Percentiles rank a stretch among this genome's conserved stretches.
Evolutionary conservation across 306 rosid genomes (phyloP).

Genomic region (Gastrolobium bilobum): DNA sequence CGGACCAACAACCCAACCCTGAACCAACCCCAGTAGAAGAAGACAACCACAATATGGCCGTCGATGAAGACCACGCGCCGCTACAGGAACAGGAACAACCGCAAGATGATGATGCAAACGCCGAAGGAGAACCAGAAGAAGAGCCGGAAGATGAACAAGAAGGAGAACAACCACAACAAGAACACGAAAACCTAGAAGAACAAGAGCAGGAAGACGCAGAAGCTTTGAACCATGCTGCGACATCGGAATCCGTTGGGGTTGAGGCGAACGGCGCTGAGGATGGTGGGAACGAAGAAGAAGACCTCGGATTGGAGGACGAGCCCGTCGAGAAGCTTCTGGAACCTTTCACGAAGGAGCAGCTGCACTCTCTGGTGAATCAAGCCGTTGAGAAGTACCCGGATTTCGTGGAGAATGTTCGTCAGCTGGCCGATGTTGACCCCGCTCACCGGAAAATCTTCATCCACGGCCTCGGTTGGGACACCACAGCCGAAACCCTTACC

Average conservation of each 20-base stretch:
- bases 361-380: constrained; percentile 60
- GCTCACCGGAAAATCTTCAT: constrained; percentile 77
- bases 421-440: constrained; percentile 77
- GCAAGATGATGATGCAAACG: background rate
- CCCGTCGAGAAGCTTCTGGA: constrained; percentile 76
- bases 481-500: constrained; percentile 69
- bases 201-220: constrained; percentile 11
- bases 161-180: background rate
- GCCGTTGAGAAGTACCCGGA: constrained; percentile 67
- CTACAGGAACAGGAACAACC: background rate
- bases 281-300: constrained; percentile 45
- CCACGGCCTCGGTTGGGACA: constrained; percentile 83
- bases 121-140: background rate
- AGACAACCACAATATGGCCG: constrained; percentile 46
- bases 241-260: constrained; percentile 12
- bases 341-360: constrained; percentile 77
- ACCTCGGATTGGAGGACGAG: constrained; percentile 60
- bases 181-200: constrained; percentile 43
- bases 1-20: constrained; percentile 35
- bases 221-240: constrained; percentile 15
- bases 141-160: background rate
- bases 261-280: constrained; percentile 54
- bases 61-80: constrained; percentile 46
- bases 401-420: constrained; percentile 58
- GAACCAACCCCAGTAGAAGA: constrained; percentile 38